Base-by-base conservation (phyloP, 2,329 filamentous ascomycete species). In the Fusarium nurragi region DNA sequence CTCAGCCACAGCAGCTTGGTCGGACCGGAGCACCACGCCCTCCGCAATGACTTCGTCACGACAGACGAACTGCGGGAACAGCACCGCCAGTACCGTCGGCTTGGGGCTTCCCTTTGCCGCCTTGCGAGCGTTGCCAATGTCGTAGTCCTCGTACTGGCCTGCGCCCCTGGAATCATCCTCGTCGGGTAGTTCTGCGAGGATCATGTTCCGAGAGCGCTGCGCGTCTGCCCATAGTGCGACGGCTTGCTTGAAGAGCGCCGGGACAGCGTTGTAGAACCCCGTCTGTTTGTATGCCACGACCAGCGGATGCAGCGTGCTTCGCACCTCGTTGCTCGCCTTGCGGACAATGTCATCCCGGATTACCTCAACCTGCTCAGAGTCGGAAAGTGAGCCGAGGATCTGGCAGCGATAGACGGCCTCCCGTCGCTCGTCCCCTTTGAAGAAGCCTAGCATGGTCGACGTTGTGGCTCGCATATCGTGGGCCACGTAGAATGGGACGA, bases 401-500 rank as follows among this genome's bases (percentile, higher is more conserved):
- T 74, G 73, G 40, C 69, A 72, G 16, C 73, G 69, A 28, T 73
- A 74, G 2, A 74, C 50, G 9, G 69, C 63, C 6, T 71, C 66
- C 13, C 69, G 67, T 3, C 66, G 57, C 19, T 68, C 67, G 6
- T 74, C 70, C 0, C 70, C 70, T 13, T 60, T 62, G 22, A 75
- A 69, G 21, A 75, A 63, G 21, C 54, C 11, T 0, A 75, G 64
- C 18, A 75, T 64, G 16, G 58, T 49, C 0, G 64, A 60, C 1
- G 72, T 69, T 2, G 69, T 46, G 2, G 41, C 32, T 3, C 67
- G 64, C 28, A 50, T 30, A 3, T 66, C 64, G 1, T 43, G 57
- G 0, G 68, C 51, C 4, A 75, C 56, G 43, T 74, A 74, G n/a
- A 75, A 73, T 3, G 73, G 71, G 8, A 68, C 63, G 43, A 75